Base-by-base conservation (phyloP, 2,329 filamentous ascomycete species). In the Xylogone sp. region DNA sequence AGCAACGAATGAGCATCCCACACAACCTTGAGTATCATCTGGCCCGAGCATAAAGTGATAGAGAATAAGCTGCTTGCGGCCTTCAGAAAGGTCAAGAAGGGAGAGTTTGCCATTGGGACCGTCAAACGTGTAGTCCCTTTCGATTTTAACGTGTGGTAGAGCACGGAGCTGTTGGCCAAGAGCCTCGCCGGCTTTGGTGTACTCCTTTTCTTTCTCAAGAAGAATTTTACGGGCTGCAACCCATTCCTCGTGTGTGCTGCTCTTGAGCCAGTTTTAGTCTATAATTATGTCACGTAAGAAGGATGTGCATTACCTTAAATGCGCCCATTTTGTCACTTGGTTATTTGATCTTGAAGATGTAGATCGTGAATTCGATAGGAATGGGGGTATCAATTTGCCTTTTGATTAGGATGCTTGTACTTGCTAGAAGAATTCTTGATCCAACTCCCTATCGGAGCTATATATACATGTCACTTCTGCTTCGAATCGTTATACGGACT, bases 21-120 rank as follows among this genome's bases (percentile, higher is more conserved):
- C 52, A 52, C 72, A 76, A 22, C 65, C 72, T 5, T 58, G 51
- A 2, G 67, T 61, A 2, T 65, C 58, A 2, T 61, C 55, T 2
- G 71, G 69, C 0, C 56, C 60, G 50, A 75, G 71, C 73, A 76
- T 76, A 64, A 75, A 75, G 60, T 76, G 72, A 56, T 75, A 75
- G 39, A 76, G 52, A 43, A 73, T 64, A 52, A 74, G 65, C 49
- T 71, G 66, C 24, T 66, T 62, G 27, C 64, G 63, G 48, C 59
- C 61, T 5, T 59, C 58, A 47, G 71, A 72, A 42, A 72, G 62
- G 2, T 67, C 65, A 2, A 39, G 8, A 21, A 72, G 58, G 2
- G 56, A 60, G 24, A 61, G 43, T 16, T 60, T 60, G 31, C 62
- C 58, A 3, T 59, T 48, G 13, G 66, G 62, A 1, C 65, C 65